Evolutionary conservation across 2,329 filamentous ascomycete genomes (phyloP).

Genomic region (Cytospora leucostoma): DNA sequence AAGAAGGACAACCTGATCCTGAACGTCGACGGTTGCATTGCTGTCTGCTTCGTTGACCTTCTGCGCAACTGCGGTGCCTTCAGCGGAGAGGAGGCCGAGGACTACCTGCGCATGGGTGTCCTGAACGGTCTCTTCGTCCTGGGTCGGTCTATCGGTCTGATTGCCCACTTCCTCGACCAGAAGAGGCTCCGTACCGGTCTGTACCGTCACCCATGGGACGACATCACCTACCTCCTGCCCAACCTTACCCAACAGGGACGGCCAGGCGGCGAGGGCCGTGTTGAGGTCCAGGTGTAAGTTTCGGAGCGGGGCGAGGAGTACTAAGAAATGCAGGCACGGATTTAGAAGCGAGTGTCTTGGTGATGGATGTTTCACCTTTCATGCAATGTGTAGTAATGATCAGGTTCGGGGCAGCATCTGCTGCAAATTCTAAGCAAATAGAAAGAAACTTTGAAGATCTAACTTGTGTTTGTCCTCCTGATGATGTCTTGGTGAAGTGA

Average conservation of each 20-base stretch:
- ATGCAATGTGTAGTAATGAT: constrained; percentile 28
- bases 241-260: constrained; percentile 70
- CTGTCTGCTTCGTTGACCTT: constrained; percentile 97
- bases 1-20: constrained; percentile 99
- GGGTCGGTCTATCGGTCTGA: constrained; percentile 94
- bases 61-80: constrained; percentile 98
- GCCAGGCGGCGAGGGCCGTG: constrained; percentile 78
- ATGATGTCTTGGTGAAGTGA: neutral
- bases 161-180: constrained; percentile 99
- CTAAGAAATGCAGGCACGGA: constrained; percentile 20
- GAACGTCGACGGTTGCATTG: constrained; percentile 97
- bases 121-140: constrained; percentile 99
- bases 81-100: constrained; percentile 92
- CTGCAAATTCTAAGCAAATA: constrained; percentile 25
- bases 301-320: constrained; percentile 8
- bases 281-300: constrained; percentile 78
- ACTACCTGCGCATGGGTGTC: constrained; percentile 99
- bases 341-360: constrained; percentile 19
- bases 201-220: constrained; percentile 99
- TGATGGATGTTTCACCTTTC: constrained; percentile 20
- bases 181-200: constrained; percentile 98
- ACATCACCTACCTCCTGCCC: constrained; percentile 93
- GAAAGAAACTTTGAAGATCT: constrained; percentile 19
- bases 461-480: neutral
- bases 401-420: constrained; percentile 25